phyloP scores from a whole-genome alignment of 345 rosid genomes.

The Eucalyptus coolabah region DNA sequence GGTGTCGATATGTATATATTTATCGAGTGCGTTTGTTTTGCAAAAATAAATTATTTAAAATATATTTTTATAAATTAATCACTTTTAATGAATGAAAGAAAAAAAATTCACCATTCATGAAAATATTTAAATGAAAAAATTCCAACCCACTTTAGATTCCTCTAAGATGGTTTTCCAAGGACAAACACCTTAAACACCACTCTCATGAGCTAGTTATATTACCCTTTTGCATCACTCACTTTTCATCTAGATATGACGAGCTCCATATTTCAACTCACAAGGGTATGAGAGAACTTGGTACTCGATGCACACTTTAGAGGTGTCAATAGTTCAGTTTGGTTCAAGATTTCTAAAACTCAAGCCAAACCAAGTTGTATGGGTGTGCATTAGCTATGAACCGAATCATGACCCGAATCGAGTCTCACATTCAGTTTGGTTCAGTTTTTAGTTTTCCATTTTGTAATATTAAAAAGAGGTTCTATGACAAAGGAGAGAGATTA shows the following conservation, averaged over 20 bases:
- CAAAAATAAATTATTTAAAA: neutral
- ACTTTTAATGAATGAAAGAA: neutral
- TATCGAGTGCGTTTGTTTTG: neutral
- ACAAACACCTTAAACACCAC: neutral
- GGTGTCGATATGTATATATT: neutral
- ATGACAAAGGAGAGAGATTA: neutral
- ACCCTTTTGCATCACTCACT: neutral
- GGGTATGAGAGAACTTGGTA: neutral
- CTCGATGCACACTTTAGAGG: neutral
- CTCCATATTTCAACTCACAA: neutral
- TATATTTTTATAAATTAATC: neutral
- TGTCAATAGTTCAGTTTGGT: neutral
- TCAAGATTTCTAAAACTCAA: neutral
- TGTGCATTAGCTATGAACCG: neutral
- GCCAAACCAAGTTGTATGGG: neutral
- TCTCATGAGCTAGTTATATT: neutral
- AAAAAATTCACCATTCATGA: fast-evolving
- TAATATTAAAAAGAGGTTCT: neutral
- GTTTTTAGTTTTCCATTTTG: neutral
- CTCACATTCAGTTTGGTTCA: neutral
- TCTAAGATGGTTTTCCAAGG: neutral
- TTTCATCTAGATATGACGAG: neutral
- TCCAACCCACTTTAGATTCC: neutral
- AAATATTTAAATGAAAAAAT: too few relatives aligned
- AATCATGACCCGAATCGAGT: neutral